phyloP scores from a whole-genome alignment of 192 early-diverging fungal genomes.

The Linnemannia exigua region DNA sequence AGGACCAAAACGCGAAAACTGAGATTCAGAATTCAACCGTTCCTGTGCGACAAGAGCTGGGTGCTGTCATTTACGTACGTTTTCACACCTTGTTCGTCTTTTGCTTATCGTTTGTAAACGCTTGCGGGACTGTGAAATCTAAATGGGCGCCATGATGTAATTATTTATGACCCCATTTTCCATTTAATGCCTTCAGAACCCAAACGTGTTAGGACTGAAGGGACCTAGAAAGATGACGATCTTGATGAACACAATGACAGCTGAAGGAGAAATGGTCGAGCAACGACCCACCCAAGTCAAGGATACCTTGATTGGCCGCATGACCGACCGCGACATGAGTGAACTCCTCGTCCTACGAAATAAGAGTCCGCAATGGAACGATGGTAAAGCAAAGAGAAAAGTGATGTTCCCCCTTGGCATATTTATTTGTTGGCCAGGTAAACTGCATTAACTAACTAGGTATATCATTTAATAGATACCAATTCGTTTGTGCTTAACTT shows the following conservation, averaged over 20 bases:
- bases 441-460: too few relatives aligned
- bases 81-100: background rate
- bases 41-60: constrained; percentile 76
- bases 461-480: too few relatives aligned
- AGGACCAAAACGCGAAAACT: constrained; percentile 8
- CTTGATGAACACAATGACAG: constrained; percentile 78
- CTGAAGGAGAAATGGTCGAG: constrained; percentile 68
- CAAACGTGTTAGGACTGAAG: constrained; percentile 89
- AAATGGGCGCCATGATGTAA: too few relatives aligned
- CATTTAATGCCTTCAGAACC: constrained; percentile 68
- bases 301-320: constrained; percentile 74
- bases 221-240: constrained; percentile 95
- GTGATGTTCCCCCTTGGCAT: too few relatives aligned
- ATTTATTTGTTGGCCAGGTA: too few relatives aligned
- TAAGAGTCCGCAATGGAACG: constrained; percentile 95
- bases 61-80: constrained; percentile 82
- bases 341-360: constrained; percentile 87
- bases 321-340: constrained; percentile 65
- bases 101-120: background rate
- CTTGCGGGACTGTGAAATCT: too few relatives aligned
- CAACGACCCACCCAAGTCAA: constrained; percentile 68
- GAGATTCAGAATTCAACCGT: constrained; percentile 39
- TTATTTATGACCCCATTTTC: background rate
- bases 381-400: too few relatives aligned
- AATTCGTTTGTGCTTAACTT: constrained; percentile 96